Evolutionary conservation across 2,329 filamentous ascomycete genomes (phyloP), one percentile per base, ranked within the genome.

Genomic region (Xylariaceae sp.): DNA sequence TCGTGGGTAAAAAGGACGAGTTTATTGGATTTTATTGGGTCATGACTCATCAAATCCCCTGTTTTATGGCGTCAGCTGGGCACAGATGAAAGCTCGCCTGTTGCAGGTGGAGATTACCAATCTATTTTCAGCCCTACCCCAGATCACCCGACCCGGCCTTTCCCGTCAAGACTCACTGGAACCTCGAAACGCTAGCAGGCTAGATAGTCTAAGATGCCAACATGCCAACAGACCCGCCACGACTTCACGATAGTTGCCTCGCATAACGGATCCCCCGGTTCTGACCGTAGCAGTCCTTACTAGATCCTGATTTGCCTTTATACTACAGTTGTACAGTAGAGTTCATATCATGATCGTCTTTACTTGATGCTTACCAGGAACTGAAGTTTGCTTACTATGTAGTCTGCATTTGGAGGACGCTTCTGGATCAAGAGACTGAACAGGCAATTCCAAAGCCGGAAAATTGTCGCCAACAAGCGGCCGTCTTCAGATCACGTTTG

Each of bases 91-190:
- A 46, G 33, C n/a, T n/a, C n/a, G n/a, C n/a, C n/a, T n/a, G n/a
- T 44, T 34, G 36, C 36, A n/a, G 17, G 56, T 45, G 56, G 56
- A 58, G 45, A 55, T 58, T 40, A 41, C 26, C 44, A 34, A 29
- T 59, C 52, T 59, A 59, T 59, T 59, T 59, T 59, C 56, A 52
- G 56, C 52, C 45, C 41, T 56, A 56, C 52, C 52, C 46, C 51
- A 51, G 51, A 58, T 51, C 37, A 37, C 23, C n/a, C n/a, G n/a
- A n/a, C n/a, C n/a, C n/a, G n/a, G n/a, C n/a, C n/a, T n/a, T n/a
- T n/a, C n/a, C n/a, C n/a, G n/a, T n/a, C n/a, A n/a, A n/a, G n/a
- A n/a, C n/a, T n/a, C n/a, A n/a, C n/a, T n/a, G n/a, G n/a, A n/a
- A n/a, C n/a, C n/a, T n/a, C n/a, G n/a, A n/a, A n/a, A n/a, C n/a